Evolutionary conservation across 176 grass and related monocot genomes (phyloP).

Genomic region (Saccharum officinarum): DNA sequence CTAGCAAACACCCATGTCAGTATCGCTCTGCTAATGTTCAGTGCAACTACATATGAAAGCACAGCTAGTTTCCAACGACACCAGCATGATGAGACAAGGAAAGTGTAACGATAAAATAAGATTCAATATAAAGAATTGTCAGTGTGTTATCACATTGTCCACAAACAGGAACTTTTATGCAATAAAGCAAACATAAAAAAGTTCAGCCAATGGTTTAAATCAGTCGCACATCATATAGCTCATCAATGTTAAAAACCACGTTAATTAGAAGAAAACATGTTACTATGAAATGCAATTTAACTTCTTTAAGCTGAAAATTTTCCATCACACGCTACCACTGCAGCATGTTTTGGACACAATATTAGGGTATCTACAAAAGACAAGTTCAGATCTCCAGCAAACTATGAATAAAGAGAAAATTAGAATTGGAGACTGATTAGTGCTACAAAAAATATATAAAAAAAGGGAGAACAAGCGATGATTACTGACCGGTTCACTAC

Average conservation of each 20-base stretch:
- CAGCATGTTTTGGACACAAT: not conserved
- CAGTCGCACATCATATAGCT: constrained; percentile 3
- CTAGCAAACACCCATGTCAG: constrained; percentile 3
- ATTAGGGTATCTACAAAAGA: constrained; percentile 22
- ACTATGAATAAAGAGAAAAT: not conserved
- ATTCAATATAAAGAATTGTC: not conserved
- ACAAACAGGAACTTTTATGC: not conserved
- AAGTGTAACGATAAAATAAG: constrained; percentile 3
- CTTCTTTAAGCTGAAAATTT: not conserved
- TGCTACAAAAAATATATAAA: not conserved
- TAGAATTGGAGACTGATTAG: not conserved
- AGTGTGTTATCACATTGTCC: not conserved
- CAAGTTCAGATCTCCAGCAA: constrained; percentile 24
- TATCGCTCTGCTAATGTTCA: not conserved
- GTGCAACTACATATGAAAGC: constrained; percentile 8
- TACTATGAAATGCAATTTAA: constrained; percentile 10
- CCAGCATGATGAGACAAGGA: not conserved
- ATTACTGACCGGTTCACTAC: constrained; percentile 83
- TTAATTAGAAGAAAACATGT: not conserved
- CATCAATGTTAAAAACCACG: not conserved
- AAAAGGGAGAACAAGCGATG: not conserved
- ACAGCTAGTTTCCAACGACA: not conserved
- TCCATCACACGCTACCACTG: not conserved
- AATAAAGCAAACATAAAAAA: constrained; percentile 14
- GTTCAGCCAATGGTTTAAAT: not conserved